phyloP scores from a whole-genome alignment of 495 filamentous ascomycete genomes.

The Zalerion maritima region DNA sequence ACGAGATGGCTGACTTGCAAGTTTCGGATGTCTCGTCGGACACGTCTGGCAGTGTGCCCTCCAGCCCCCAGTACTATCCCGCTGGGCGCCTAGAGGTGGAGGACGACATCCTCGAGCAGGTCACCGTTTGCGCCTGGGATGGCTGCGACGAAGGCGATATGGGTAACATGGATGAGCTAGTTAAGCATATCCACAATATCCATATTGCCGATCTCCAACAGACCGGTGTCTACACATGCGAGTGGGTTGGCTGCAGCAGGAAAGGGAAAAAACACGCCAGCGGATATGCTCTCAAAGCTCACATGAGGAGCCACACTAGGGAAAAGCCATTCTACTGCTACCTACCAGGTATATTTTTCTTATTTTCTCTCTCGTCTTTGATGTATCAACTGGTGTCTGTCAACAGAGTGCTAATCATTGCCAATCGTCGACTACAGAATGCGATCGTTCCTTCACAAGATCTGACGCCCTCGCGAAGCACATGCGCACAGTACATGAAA shows the following conservation, averaged over 20 bases:
- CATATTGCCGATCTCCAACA: constrained; percentile 68
- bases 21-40: constrained; percentile 67
- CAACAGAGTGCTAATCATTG: constrained; percentile 3
- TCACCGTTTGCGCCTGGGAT: constrained; percentile 81
- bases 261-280: constrained; percentile 87
- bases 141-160: constrained; percentile 68
- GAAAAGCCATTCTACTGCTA: constrained; percentile 98
- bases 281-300: constrained; percentile 86
- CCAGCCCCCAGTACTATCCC: constrained; percentile 40
- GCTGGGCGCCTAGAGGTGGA: constrained; percentile 53
- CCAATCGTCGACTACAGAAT: constrained; percentile 43
- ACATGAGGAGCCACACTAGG: constrained; percentile 94
- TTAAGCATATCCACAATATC: constrained; percentile 83
- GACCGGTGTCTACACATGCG: constrained; percentile 66
- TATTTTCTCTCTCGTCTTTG: constrained; percentile 6
- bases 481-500: constrained; percentile 97
- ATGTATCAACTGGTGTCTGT: constrained; percentile 1
- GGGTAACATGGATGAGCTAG: constrained; percentile 85
- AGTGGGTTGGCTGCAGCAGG: constrained; percentile 78
- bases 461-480: constrained; percentile 96
- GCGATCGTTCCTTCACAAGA: constrained; percentile 90
- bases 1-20: constrained; percentile 22
- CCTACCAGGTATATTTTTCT: constrained; percentile 54
- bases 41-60: constrained; percentile 71
- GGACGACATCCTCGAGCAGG: constrained; percentile 76